A percentile compares a stretch with the other conserved stretches of the same genome.
Evolutionary conservation across 2,329 filamentous ascomycete species (phyloP).

Genomic region (Hymenotorrendiella dingleyae): DNA sequence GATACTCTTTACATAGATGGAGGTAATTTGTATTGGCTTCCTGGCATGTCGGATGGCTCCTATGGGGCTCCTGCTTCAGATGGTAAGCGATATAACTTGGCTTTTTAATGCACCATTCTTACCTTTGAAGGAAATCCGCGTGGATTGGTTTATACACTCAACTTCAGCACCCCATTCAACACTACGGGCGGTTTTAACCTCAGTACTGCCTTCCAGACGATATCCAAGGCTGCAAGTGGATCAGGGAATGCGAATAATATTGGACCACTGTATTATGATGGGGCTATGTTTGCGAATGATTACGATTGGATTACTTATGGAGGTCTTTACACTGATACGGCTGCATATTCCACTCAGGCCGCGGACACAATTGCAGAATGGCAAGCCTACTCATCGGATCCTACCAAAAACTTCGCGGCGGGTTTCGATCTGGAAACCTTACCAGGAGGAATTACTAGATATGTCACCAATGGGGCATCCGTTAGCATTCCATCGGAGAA

Average conservation of each 20-base stretch:
- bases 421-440: slow-evolving; percentile 40
- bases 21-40: slow-evolving; percentile 49
- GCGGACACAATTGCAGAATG: slow-evolving; percentile 44
- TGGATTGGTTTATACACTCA: slow-evolving; percentile 51
- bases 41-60: slow-evolving; percentile 41
- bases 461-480: slow-evolving; percentile 58
- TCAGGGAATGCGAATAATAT: slow-evolving; percentile 43
- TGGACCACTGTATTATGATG: slow-evolving; percentile 53
- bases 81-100: slow-evolving; percentile 34
- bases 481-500: slow-evolving; percentile 64
- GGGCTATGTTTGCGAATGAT: slow-evolving; percentile 60
- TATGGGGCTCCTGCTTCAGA: slow-evolving; percentile 29
- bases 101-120: not conserved
- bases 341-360: slow-evolving; percentile 34
- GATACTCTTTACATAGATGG: slow-evolving; percentile 64
- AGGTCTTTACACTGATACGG: slow-evolving; percentile 40
- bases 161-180: slow-evolving; percentile 52
- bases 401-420: slow-evolving; percentile 35
- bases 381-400: slow-evolving; percentile 46
- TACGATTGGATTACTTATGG: slow-evolving; percentile 60
- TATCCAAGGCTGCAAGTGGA: slow-evolving; percentile 40
- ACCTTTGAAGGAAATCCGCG: slow-evolving; percentile 41
- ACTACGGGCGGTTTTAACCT: slow-evolving; percentile 42
- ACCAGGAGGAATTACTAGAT: slow-evolving; percentile 46
- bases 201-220: slow-evolving; percentile 42